phyloP scores from a whole-genome alignment of 768 basidiomycete genomes.

The Candolleomyces efflorescens region DNA sequence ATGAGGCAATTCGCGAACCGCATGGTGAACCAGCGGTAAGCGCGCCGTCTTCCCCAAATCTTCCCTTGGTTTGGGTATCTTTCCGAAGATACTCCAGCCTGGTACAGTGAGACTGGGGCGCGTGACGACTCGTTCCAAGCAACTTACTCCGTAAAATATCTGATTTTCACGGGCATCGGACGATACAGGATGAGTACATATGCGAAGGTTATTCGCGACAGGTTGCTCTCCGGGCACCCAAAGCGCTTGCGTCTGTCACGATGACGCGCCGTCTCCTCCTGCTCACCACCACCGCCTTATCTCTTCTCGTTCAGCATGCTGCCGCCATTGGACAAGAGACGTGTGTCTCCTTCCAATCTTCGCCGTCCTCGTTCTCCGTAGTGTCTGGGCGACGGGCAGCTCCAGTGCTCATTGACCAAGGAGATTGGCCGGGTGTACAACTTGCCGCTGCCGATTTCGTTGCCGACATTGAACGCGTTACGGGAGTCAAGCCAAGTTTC shows the following conservation, averaged over 20 bases:
- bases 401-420: slow-evolving; percentile 45
- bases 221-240: neutral
- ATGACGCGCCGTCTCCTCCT: neutral
- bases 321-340: slow-evolving; percentile 44
- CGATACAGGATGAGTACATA: neutral
- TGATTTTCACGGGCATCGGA: neutral
- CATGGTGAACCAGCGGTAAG: neutral
- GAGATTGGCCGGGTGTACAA: slow-evolving; percentile 64
- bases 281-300: neutral
- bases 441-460: slow-evolving; percentile 58
- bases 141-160: neutral
- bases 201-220: neutral
- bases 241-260: neutral
- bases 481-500: slow-evolving; percentile 45
- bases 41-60: neutral
- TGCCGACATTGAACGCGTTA: slow-evolving; percentile 57
- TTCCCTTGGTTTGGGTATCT: neutral
- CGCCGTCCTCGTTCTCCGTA: slow-evolving; percentile 35
- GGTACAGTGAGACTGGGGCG: neutral
- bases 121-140: neutral
- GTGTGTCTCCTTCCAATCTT: slow-evolving; percentile 43
- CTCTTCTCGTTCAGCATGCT: slow-evolving; percentile 14
- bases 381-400: slow-evolving; percentile 40
- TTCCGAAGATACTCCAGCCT: neutral
- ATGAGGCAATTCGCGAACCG: neutral